Conservation (phyloP, 2,329 filamentous ascomycete species). For the Fulvia fulva region DNA sequence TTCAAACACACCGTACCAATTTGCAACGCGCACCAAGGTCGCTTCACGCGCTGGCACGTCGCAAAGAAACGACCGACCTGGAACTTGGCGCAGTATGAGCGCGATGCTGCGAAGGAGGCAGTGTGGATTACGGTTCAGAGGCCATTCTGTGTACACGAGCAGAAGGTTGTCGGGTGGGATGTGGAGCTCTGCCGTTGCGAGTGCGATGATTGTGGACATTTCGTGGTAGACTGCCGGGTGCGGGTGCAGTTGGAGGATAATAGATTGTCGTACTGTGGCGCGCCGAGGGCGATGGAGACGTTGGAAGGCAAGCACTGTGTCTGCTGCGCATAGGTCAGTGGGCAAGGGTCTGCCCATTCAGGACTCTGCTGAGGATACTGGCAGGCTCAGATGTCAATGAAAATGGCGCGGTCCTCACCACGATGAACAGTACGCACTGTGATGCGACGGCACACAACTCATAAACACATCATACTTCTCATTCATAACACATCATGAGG, state of each 20-base stretch:
- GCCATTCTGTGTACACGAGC: constrained; percentile 19
- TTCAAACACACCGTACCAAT: constrained; percentile 20
- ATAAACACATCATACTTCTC: not conserved
- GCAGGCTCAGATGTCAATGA: not conserved
- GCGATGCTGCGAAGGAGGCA: constrained; percentile 1
- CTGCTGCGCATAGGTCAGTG: constrained; percentile 6
- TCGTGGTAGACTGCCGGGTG: constrained; percentile 17
- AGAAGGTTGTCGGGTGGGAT: constrained; percentile 19
- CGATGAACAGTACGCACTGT: no score
- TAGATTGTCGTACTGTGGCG: not conserved
- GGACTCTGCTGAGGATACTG: not conserved
- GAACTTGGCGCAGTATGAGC: not conserved
- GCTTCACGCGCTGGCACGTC: constrained; percentile 20
- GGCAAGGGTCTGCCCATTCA: not conserved
- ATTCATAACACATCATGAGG: not conserved
- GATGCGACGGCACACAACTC: not conserved
- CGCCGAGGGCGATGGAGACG: not conserved
- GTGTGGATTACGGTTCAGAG: constrained; percentile 18
- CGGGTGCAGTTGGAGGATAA: constrained; percentile 10
- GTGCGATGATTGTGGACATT: constrained; percentile 22
- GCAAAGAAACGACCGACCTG: not conserved
- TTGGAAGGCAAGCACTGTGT: constrained; percentile 8
- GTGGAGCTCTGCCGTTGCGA: constrained; percentile 14
- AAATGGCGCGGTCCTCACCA: no score
- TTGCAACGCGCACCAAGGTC: constrained; percentile 22